phyloP scores from a whole-genome alignment of 2,329 filamentous ascomycete species.

The Aspergillus costaricaensis region DNA sequence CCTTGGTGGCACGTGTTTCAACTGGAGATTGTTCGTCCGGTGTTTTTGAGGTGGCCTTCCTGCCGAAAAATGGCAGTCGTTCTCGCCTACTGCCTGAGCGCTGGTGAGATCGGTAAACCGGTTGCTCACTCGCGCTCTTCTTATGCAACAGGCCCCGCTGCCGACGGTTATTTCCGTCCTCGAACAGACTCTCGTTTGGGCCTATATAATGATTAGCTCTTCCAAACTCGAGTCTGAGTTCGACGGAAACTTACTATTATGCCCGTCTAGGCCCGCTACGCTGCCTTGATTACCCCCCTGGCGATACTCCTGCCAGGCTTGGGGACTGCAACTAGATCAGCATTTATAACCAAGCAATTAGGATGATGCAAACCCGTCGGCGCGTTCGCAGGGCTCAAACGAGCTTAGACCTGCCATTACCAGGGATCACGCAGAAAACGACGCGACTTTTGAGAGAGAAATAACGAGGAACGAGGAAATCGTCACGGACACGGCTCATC shows the following conservation, averaged over 20 bases:
- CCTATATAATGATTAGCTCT: neutral
- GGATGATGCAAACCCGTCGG: neutral
- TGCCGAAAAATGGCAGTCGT: neutral
- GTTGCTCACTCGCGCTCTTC: neutral
- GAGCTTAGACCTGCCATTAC: slow-evolving; percentile 4
- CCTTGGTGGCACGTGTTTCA: neutral
- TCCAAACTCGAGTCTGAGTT: neutral
- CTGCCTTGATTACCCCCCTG: neutral
- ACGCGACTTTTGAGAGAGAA: neutral
- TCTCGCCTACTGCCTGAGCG: neutral
- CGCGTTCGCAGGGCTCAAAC: neutral
- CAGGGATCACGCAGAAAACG: neutral
- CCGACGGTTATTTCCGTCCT: neutral
- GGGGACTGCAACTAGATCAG: neutral
- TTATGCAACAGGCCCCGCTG: neutral
- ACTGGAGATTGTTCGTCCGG: neutral
- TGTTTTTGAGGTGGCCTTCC: neutral
- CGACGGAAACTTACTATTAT: neutral
- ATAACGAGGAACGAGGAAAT: neutral
- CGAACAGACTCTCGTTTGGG: no score
- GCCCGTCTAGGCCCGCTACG: neutral
- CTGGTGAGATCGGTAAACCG: neutral
- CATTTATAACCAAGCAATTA: neutral
- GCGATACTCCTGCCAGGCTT: neutral
- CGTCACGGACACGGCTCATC: neutral